Base-by-base conservation (phyloP, 352 stramenopile species). In the Phytophthora niederhauseri region DNA sequence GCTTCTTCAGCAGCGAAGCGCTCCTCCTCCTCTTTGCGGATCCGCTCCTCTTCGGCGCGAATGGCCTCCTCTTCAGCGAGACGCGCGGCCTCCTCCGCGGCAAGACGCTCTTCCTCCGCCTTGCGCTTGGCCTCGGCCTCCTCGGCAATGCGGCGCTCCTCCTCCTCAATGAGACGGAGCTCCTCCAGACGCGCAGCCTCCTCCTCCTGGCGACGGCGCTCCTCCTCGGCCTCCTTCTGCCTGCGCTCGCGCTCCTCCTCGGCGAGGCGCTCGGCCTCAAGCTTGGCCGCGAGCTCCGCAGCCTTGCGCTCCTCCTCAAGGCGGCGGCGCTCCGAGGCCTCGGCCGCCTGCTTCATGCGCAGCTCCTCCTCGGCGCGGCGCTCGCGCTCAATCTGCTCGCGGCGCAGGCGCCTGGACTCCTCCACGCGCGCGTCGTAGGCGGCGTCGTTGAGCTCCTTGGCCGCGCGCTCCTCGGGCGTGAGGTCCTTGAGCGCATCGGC, bases 341-440 rank as follows among this genome's bases (percentile, higher is more conserved):
- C 84, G 6, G 75, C 77, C 11, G 82, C 83, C 45, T 87, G 72
- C 24, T 84, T 79, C 67, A 77, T 71, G 20, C 82, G 81, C 6
- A 92, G 46, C 54, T 73, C 82, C 56, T 85, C 75, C 64, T 94
- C 84, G 0, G 79, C 85, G 0, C 61, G 51, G n/a, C 66, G 78
- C 61, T 94, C 84, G n/a, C 74, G 72, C 57, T 88, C 85, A 20
- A 92, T 85, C 73, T 94, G 84, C 68, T 94, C 84, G 41, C 83
- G 83, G 17, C 87, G 86, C 67, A 89, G 66, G n/a, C 88, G 86
- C 34, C 86, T 81, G 5, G 84, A 92, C 74, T 93, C 88, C 60
- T 94, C 84, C 11, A 96, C 88, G 52, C 87, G 87, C 3, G 77
- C 80, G 50, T 96, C 88, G 69, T 93, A 96, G 0, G 84, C 88